A percentile compares a stretch with the other conserved stretches of the same genome.
These are phyloP conservation scores for Dichotomocladium elegans DNA, from an alignment of 371 early-diverging fungal species.

Conservation along the genomic window DNA sequence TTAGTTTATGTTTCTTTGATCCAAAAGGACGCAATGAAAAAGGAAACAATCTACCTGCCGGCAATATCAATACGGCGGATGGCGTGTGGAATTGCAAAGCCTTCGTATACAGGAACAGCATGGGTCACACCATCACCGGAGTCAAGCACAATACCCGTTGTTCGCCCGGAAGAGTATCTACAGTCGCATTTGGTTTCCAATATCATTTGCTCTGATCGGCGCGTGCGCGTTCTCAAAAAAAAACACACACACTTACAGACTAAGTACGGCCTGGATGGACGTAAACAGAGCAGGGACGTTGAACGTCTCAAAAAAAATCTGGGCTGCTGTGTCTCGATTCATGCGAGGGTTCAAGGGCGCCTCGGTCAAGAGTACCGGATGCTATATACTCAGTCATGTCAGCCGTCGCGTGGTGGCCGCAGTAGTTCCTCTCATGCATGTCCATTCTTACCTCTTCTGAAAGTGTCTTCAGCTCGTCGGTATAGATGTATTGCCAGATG, in stretches of 20 bases:
- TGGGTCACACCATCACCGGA: conserved; percentile 95
- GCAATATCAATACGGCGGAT: conserved; percentile 90
- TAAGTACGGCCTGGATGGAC: conserved; percentile 93
- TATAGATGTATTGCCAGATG: conserved; percentile 94
- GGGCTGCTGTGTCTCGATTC: conserved; percentile 89
- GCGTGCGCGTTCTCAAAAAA: too few relatives aligned
- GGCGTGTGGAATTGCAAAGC: conserved; percentile 93
- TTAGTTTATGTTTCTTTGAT: too few relatives aligned
- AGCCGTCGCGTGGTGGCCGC: too few relatives aligned
- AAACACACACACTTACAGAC: conserved; percentile 80
- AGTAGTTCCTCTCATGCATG: background rate
- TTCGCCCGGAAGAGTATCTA: conserved; percentile 75
- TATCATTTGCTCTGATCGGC: too few relatives aligned
- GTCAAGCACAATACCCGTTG: conserved; percentile 94
- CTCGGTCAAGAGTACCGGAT: conserved; percentile 94
- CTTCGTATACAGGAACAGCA: conserved; percentile 93
- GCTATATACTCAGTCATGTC: conserved; percentile 45
- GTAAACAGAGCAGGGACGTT: conserved; percentile 94
- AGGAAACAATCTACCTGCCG: conserved; percentile 80
- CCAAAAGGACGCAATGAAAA: too few relatives aligned
- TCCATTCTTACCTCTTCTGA: conserved; percentile 79
- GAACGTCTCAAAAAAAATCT: conserved; percentile 97
- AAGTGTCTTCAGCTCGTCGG: conserved; percentile 89
- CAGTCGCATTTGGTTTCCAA: too few relatives aligned
- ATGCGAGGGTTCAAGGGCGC: conserved; percentile 88